Evolutionary conservation across 1,284 basidiomycete species (phyloP).

Genomic region (Waitea zeae): DNA sequence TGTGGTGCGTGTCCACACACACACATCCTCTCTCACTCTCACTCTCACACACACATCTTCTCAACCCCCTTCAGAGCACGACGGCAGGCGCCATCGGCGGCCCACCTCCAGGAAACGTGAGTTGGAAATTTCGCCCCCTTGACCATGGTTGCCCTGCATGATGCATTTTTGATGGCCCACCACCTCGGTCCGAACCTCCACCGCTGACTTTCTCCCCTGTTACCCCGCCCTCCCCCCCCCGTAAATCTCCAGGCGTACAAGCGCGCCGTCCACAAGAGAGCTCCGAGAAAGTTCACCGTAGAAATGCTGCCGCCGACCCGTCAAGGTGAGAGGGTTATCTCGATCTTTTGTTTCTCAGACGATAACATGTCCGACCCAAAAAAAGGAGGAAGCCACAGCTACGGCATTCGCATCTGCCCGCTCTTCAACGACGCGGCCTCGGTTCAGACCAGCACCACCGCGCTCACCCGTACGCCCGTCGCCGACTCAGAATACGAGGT

Average conservation of each 20-base stretch:
- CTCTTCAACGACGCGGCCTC: slow-evolving; percentile 23
- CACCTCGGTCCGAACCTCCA: too few species aligned
- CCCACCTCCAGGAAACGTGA: too few species aligned
- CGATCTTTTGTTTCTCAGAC: slow-evolving; percentile 2
- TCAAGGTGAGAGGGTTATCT: slow-evolving; percentile 23
- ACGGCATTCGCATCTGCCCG: slow-evolving; percentile 44
- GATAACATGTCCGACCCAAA: slow-evolving; percentile 2
- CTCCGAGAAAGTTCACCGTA: slow-evolving; percentile 42
- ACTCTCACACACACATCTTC: too few species aligned
- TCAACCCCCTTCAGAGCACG: too few species aligned
- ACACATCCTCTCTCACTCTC: too few species aligned
- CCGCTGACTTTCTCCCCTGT: background rate
- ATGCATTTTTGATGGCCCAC: too few species aligned
- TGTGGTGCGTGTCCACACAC: too few species aligned
- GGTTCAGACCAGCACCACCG: slow-evolving; percentile 6
- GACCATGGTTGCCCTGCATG: too few species aligned
- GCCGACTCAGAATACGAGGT: slow-evolving; percentile 42
- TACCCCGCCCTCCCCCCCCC: background rate
- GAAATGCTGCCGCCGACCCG: slow-evolving; percentile 39
- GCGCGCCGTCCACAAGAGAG: slow-evolving; percentile 36
- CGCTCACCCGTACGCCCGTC: slow-evolving; percentile 8
- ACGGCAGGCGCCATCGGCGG: too few species aligned
- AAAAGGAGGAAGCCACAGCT: slow-evolving; percentile 33
- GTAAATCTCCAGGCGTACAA: slow-evolving; percentile 23
- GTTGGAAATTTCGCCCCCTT: too few species aligned